Base-by-base conservation (phyloP, 495 filamentous ascomycete genomes). In the Pyrenopolyporus hunteri region DNA sequence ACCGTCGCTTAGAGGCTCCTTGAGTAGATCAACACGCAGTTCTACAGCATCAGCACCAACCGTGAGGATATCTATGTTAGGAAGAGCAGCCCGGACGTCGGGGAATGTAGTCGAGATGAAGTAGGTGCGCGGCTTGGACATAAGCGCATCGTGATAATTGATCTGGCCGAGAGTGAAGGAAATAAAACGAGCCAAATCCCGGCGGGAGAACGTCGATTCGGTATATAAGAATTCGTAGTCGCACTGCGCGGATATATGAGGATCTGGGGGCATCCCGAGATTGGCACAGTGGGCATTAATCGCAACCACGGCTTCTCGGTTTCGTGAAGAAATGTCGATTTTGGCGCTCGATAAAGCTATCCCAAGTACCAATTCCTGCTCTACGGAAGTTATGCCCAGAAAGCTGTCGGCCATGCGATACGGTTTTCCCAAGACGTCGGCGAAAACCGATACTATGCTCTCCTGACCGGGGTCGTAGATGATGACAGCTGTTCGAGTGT, bases 61-160 rank as follows among this genome's bases (percentile, higher is more conserved):
- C 4, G 90, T 91, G 11, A 93, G 76, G 57, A 93, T 91, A 74
- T 93, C 89, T 36, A 94, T 78, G 71, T 92, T 93, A 1, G 90
- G 87, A 49, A 93, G 74, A n/a, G 89, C 89, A 25, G 90, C 86
- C 64, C 85, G 87, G 2, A 94, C 89, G 69, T 93, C 90, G 0
- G 90, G 89, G 57, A 94, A 94, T 2, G 90, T 94, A 0, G 89
- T 91, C 32, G 89, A 92, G 53, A 94, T 91, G 61, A 92, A 85
- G 70, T 88, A 92, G 0, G 89, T 93, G 37, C 89, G 79, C 23
- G 82, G 81, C 65, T 92, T 93, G 32, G 83, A 85, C 72, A 88
- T 84, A 56, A 94, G 73, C 29, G 88, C 85, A 57, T 87, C 86
- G 68, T 93, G 89, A 26, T 87, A 87, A 52, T 82, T 82, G 39